Evolutionary conservation across 768 basidiomycete genomes (phyloP).

Genomic region (Artomyces pyxidatus): DNA sequence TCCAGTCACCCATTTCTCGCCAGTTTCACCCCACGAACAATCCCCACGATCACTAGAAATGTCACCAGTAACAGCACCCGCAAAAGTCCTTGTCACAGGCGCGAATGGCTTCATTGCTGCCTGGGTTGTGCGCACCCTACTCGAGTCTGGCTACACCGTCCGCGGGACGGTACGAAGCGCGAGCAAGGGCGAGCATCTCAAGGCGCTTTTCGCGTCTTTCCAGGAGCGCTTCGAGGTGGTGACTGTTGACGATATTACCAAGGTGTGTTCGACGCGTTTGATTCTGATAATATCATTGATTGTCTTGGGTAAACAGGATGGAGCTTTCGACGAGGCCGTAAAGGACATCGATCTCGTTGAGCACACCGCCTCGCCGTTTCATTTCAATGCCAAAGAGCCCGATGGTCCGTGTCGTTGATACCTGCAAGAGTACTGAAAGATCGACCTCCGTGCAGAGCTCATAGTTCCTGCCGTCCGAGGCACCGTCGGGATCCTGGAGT

Average conservation of each 20-base stretch:
- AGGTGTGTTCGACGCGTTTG: constrained; percentile 19
- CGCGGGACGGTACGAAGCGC: constrained; percentile 36
- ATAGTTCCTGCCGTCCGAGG: no score
- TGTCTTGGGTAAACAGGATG: not conserved
- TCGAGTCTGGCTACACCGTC: constrained; percentile 31
- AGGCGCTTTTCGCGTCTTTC: constrained; percentile 27
- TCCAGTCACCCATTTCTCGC: no score
- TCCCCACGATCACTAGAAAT: no score
- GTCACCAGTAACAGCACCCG: not conserved
- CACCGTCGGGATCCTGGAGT: no score
- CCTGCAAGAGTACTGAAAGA: no score
- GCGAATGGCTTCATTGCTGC: constrained; percentile 15
- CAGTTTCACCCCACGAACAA: no score
- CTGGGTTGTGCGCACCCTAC: constrained; percentile 26
- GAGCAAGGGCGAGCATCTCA: constrained; percentile 36
- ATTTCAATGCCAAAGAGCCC: no score
- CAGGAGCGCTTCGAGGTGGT: constrained; percentile 33
- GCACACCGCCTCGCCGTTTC: no score
- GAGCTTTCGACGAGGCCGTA: no score
- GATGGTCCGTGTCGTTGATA: no score
- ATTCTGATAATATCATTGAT: not conserved
- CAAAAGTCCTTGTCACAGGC: constrained; percentile 8
- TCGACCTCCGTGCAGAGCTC: no score
- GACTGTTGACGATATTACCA: constrained; percentile 40
- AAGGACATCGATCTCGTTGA: no score